Evolutionary conservation across 306 rosid species (phyloP).

Genomic region (Prunus kanzakura): DNA sequence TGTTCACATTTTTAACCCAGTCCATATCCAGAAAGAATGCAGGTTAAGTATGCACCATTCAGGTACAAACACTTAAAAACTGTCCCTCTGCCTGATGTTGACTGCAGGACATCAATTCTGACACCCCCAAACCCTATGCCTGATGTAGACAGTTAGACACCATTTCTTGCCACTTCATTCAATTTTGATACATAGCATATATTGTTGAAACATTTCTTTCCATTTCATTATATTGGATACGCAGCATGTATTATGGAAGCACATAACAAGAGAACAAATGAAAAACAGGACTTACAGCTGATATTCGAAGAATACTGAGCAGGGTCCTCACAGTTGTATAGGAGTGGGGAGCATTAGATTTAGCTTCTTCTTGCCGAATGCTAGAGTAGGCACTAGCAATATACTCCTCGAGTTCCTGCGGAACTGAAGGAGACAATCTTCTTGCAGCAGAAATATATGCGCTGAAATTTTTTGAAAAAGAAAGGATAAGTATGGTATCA

Average conservation of each 20-base stretch:
- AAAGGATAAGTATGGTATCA: conserved; percentile 9
- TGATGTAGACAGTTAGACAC: background rate
- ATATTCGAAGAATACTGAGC: conserved; percentile 95
- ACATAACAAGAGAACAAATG: background rate
- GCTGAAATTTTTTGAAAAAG: conserved; percentile 23
- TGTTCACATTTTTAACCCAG: background rate
- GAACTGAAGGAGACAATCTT: conserved; percentile 80
- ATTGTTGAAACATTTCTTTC: background rate
- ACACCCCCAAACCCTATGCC: background rate
- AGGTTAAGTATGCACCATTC: background rate
- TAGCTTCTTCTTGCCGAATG: conserved; percentile 96
- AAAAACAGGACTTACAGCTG: conserved; percentile 59
- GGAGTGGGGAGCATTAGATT: conserved; percentile 83
- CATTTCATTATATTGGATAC: background rate
- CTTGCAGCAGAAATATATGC: conserved; percentile 95
- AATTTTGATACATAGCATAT: background rate
- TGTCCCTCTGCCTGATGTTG: background rate
- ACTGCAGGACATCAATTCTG: background rate
- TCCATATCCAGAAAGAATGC: background rate
- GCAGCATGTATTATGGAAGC: background rate
- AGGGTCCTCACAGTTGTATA: conserved; percentile 94
- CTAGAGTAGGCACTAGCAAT: conserved; percentile 86
- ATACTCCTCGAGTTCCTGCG: conserved; percentile 86
- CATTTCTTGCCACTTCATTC: background rate
- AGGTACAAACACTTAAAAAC: background rate